phyloP scores from a whole-genome alignment of 2,329 filamentous ascomycete species.

The Claviceps pusilla region DNA sequence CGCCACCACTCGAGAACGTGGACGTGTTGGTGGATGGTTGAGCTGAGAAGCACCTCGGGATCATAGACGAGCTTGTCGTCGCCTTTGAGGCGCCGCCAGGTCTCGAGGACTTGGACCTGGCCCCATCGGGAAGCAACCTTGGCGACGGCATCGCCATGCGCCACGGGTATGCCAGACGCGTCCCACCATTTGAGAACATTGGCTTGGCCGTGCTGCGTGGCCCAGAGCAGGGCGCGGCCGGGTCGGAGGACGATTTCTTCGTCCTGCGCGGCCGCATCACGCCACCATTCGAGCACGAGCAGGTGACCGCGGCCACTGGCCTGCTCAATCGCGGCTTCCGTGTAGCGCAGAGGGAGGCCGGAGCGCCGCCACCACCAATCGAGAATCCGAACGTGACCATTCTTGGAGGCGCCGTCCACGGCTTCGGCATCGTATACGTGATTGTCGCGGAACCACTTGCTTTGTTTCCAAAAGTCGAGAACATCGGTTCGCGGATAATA shows the following conservation, averaged over 20 bases:
- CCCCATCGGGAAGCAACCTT: conserved; percentile 76
- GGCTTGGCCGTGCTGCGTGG: conserved; percentile 66
- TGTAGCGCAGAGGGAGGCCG: conserved; percentile 68
- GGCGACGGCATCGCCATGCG: conserved; percentile 66
- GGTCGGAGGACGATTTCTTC: conserved; percentile 53
- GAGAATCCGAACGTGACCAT: conserved; percentile 70
- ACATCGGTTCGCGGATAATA: conserved; percentile 76
- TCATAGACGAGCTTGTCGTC: conserved; percentile 57
- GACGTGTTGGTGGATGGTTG: conserved; percentile 75
- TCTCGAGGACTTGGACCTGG: conserved; percentile 67
- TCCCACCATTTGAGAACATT: conserved; percentile 81
- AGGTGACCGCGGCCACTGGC: conserved; percentile 74
- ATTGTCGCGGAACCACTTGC: conserved; percentile 66
- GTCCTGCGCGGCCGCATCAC: conserved; percentile 47
- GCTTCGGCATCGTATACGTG: conserved; percentile 68
- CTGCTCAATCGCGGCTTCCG: conserved; percentile 73
- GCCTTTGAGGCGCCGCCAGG: conserved; percentile 61
- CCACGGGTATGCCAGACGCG: conserved; percentile 61
- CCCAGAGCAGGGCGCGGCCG: conserved; percentile 69
- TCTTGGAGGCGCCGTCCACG: conserved; percentile 72
- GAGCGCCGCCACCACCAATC: conserved; percentile 82
- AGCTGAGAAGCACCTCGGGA: conserved; percentile 67
- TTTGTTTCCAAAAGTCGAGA: conserved; percentile 81
- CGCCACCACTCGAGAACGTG: conserved; percentile 90
- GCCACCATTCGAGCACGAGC: conserved; percentile 89